Evolutionary conservation across 2,329 filamentous ascomycete species (phyloP), one percentile per base, ranked within the genome.

Genomic region (Stachybotrys echinatus): DNA sequence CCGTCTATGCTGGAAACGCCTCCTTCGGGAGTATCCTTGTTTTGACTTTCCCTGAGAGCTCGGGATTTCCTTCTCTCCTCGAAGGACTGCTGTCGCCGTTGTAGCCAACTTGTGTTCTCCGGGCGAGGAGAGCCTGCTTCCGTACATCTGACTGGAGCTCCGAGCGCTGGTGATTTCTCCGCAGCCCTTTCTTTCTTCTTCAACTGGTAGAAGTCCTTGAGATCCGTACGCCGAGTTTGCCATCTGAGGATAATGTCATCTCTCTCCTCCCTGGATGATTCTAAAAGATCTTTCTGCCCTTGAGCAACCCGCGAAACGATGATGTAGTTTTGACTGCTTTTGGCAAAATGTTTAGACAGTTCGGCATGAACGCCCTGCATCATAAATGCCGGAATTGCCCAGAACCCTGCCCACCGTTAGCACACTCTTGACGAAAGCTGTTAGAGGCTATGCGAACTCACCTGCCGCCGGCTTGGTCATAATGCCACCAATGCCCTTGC

Each of bases 301-400:
- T 95, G 88, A 1, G 84, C 76, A 45, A 88, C 87, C 43, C 89
- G 78, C 3, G 89, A 87, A 1, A 88, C 81, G 43, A 90, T 81
- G 55, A 95, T 89, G 63, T 92, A 92, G 56, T 88, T 90, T 45
- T 88, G 76, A 18, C 89, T 83, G 54, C 82, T 88, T 42, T 79
- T 83, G 21, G 85, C 83, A 56, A 89, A 86, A 43, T 79, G 69
- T 54, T 86, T 89, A 53, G 84, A 78, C 48, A 94, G 76, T 63
- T 92, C 87, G 39, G 88, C 87, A 59, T 92, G 84, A 1, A 94
- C 75, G 2, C 91, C 91, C 63, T 92, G 88, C 75, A 92, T 87
- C 4, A 88, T 80, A 61, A 94, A 95, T 5, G 86, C 91, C 0
- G 89, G 88, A 4, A 95, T 68, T 1, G 81, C 81, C 80, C 83